Conservation (phyloP, 1,139 yeast species). For the Oligophagozyma castellii region DNA sequence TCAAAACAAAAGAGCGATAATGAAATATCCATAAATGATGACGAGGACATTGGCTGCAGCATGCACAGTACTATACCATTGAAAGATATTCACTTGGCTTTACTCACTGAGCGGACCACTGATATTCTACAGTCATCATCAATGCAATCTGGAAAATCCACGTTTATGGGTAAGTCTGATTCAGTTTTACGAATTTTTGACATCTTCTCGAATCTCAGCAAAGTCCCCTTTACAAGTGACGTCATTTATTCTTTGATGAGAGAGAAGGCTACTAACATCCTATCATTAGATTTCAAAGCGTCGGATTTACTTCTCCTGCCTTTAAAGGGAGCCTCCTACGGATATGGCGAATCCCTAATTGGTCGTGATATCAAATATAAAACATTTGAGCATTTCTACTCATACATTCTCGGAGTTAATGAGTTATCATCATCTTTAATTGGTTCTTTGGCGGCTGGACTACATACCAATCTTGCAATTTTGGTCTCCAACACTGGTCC, state of each 20-base stretch:
- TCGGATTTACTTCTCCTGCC: slow-evolving; percentile 15
- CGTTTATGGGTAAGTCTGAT: slow-evolving; percentile 28
- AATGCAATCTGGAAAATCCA: slow-evolving; percentile 24
- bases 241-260: slow-evolving; percentile 37
- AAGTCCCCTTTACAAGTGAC: slow-evolving; percentile 37
- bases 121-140: slow-evolving; percentile 56
- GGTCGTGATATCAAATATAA: slow-evolving; percentile 12
- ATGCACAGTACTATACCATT: slow-evolving; percentile 26
- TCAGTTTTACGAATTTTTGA: slow-evolving; percentile 40
- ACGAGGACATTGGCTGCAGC: slow-evolving; percentile 12
- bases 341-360: slow-evolving; percentile 5
- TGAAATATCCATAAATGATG: slow-evolving; percentile 8
- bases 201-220: slow-evolving; percentile 39
- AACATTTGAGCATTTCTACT: slow-evolving; percentile 15
- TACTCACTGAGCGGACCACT: slow-evolving; percentile 52
- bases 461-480: slow-evolving; percentile 13
- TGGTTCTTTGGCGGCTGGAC: slow-evolving; percentile 8
- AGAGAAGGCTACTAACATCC: slow-evolving; percentile 24
- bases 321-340: slow-evolving; percentile 17
- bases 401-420: slow-evolving; percentile 18
- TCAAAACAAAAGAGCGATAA: slow-evolving; percentile 9
- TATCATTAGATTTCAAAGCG: slow-evolving; percentile 7
- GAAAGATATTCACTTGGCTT: slow-evolving; percentile 43
- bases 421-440: slow-evolving; percentile 19
- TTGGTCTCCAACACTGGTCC: slow-evolving; percentile 17